Base-by-base conservation (phyloP, 345 rosid species). In the Eucalyptus pumila region DNA sequence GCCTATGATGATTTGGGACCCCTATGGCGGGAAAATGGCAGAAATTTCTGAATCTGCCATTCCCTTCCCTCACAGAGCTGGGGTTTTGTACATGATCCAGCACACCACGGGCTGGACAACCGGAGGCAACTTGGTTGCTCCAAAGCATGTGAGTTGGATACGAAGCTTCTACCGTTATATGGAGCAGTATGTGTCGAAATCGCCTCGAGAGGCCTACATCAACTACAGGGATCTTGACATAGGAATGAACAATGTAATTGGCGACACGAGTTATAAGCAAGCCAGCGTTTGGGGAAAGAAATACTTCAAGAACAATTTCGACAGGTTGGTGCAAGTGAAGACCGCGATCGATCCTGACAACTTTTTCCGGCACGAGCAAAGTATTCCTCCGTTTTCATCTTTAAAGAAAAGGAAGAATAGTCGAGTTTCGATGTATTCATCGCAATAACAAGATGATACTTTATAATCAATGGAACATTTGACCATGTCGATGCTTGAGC, bases 41-140 rank as follows among this genome's bases (percentile, higher is more conserved):
- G 94, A 93, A 88, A 92, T 93, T 32, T 81, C 91, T 5, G 91
- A 89, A 15, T 88, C 91, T 2, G 87, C 89, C 62, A 89, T 83
- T 87, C 93, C 93, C 34, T 93, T 90, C 88, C 94, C 95, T 3
- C 95, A 93, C 30, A 89, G 94, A 87, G 93, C 92, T 30, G 94
- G 94, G 12, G 89, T 88, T 54, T 27, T 94, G 6, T 94, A 86
- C 90, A 40, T 67, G 37, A 89, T 92, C n/a, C 87, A 85, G 23
- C 62, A 90, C 32, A 0, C 48, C 10, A 62, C 86, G 3, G 40
- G 1, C 6, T 93, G 92, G 93, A 67, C 48, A 0, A 90, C 50
- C 11, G 91, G 86, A 54, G 90, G 69, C 49, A 85, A 16, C 37
- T 81, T 50, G 23, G 88, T 52, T 23, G 21, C 90, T 5, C 44